These are phyloP conservation scores for Plantago coronopus DNA, from an alignment of 305 asterid species.

Conservation along the genomic window DNA sequence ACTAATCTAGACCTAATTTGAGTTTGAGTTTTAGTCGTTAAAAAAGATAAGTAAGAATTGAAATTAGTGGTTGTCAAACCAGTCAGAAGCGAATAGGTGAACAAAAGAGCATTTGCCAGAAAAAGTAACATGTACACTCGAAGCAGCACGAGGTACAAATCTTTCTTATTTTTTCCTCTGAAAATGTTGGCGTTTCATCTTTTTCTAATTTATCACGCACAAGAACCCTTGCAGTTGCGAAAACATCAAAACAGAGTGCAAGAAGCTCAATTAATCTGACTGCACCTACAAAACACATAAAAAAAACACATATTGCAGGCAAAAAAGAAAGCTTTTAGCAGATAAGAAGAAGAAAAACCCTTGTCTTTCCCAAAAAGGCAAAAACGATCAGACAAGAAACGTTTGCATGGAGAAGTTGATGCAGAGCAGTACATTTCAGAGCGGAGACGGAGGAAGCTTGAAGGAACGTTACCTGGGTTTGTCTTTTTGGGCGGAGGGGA, in stretches of 20 bases:
- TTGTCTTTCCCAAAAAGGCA: neutral
- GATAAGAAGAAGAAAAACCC: neutral
- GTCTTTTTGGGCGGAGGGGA: too few species aligned
- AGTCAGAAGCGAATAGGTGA: neutral
- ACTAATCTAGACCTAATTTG: too few species aligned
- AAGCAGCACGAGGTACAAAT: constrained; percentile 7
- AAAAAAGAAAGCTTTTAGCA: neutral
- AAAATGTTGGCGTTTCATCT: neutral
- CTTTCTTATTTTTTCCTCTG: neutral
- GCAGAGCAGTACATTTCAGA: too few species aligned
- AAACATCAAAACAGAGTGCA: neutral
- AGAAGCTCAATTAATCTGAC: neutral
- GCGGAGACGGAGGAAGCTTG: too few species aligned
- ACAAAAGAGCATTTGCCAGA: neutral
- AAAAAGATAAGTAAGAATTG: neutral
- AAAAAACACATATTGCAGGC: neutral
- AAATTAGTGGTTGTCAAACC: neutral
- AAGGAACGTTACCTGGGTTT: too few species aligned
- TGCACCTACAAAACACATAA: neutral
- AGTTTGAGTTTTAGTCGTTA: too few species aligned
- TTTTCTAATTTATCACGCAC: neutral
- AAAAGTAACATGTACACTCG: neutral
- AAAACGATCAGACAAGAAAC: neutral
- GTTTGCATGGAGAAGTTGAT: neutral
- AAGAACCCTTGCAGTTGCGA: neutral